Percentiles rank a stretch among this genome's conserved stretches.
phyloP scores from a whole-genome alignment of 2,329 filamentous ascomycete genomes.

The Talaromyces albobiverticillius region DNA sequence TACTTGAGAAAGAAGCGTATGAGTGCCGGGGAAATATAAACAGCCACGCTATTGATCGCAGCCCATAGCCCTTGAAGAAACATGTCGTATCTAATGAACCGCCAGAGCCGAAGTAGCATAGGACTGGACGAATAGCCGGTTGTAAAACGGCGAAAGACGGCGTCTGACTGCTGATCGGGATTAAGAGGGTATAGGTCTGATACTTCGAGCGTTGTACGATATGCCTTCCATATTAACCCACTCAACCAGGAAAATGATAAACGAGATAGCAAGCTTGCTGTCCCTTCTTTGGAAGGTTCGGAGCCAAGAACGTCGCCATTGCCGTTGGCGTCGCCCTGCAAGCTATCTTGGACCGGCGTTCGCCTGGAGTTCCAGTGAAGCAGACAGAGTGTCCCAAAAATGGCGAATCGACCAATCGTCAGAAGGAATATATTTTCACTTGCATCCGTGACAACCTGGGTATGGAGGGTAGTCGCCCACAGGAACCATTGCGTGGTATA shows the following conservation, averaged over 20 bases:
- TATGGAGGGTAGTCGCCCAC: too few species aligned
- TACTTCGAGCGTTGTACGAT: background rate
- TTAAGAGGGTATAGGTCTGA: background rate
- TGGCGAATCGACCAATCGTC: too few species aligned
- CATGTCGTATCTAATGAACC: background rate
- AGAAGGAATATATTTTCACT: too few species aligned
- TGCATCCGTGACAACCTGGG: too few species aligned
- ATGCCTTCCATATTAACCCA: slow-evolving; percentile 1
- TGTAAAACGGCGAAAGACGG: background rate
- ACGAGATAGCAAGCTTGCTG: background rate
- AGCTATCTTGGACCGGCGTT: too few species aligned
- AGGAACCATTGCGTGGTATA: too few species aligned
- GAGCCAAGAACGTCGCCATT: too few species aligned
- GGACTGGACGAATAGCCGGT: background rate
- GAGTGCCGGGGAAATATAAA: background rate
- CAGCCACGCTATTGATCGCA: background rate
- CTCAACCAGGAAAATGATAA: slow-evolving; percentile 4
- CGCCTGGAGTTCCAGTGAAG: too few species aligned
- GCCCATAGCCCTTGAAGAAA: background rate
- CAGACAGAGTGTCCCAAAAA: too few species aligned
- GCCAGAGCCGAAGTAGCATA: background rate
- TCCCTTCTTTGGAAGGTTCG: background rate
- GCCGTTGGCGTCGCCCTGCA: too few species aligned
- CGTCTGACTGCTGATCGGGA: background rate
- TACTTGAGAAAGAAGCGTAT: background rate